phyloP scores from a whole-genome alignment of 192 early-diverging fungal species.

The Bifiguratus adelaidae region DNA sequence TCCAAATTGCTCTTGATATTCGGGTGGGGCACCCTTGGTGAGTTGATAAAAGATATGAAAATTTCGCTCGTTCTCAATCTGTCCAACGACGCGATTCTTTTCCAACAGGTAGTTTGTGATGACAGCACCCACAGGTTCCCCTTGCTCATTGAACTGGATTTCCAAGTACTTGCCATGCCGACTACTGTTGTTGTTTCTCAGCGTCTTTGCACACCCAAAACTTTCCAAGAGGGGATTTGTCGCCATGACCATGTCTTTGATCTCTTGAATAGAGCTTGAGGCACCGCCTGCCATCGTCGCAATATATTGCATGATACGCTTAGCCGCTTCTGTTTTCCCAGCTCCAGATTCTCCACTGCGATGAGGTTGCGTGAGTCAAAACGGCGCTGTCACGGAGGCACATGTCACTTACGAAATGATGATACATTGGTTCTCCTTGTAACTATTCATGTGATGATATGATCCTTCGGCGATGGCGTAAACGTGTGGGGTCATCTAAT shows the following conservation, averaged over 20 bases:
- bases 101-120: constrained; percentile 98
- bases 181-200: constrained; percentile 98
- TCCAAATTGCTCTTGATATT: constrained; percentile 54
- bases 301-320: constrained; percentile 96
- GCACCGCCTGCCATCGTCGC: constrained; percentile 81
- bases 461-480: constrained; percentile 91
- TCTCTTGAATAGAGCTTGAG: constrained; percentile 74
- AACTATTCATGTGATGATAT: constrained; percentile 90
- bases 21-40: constrained; percentile 62
- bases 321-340: constrained; percentile 86
- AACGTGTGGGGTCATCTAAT: constrained; percentile 87
- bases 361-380: no score
- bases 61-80: constrained; percentile 89
- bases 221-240: constrained; percentile 97
- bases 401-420: constrained; percentile 79
- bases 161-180: constrained; percentile 99
- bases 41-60: constrained; percentile 98
- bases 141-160: constrained; percentile 89
- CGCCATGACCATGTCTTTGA: constrained; percentile 98
- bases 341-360: constrained; percentile 86
- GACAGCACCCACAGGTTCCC: constrained; percentile 91
- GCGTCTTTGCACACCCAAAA: constrained; percentile 98
- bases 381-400: no score
- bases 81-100: constrained; percentile 92
- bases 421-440: constrained; percentile 99